Evolutionary conservation across 2,329 filamentous ascomycete genomes (phyloP), one percentile per base, ranked within the genome.

Genomic region (Fusarium poae): DNA sequence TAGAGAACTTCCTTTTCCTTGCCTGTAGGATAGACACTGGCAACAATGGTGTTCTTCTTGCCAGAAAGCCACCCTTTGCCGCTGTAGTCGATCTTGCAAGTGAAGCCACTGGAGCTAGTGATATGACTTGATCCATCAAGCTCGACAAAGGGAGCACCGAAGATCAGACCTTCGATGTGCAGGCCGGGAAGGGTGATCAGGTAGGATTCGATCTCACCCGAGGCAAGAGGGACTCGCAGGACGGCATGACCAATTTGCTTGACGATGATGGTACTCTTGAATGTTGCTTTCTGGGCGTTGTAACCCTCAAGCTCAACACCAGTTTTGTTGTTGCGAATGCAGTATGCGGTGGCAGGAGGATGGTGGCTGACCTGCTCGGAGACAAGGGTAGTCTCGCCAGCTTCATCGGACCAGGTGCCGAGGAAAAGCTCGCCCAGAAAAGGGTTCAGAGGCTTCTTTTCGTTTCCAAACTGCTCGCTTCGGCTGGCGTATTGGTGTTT

Each of bases 361-460:
- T 99, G 96, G 79, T 98, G 95, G 80, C 88, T 90, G 71, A 98
- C 96, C 85, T 98, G 95, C 83, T 98, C 95, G 76, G 93, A 97
- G 74, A 97, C 87, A 70, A 99, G 86, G 73, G 91, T 88, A 29
- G 96, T 98, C 48, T 89, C 91, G 59, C 95, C 95, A 54, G 89
- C 88, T 46, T 88, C 86, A 76, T 97, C 92, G 61, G 91, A 88
- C 96, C 96, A 99, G 74, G 90, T 91, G 25, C 95, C 96, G 29
- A 98, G 81, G 81, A 97, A 98, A 34, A 98, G 86, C 83, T 99
- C 95, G 58, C 95, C 95, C 35, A 99, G 82, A 82, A 99, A 98
- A 0, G 96, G 96, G 77, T 99, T 98, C 62, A 99, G 82, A 4
- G 95, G 95, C 84, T 98, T 99, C 89, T 98, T 98, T 85, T 97